These are phyloP conservation scores for Eimeria sp. DNA, from an alignment of 169 alveolate species.

Conservation along the genomic window DNA sequence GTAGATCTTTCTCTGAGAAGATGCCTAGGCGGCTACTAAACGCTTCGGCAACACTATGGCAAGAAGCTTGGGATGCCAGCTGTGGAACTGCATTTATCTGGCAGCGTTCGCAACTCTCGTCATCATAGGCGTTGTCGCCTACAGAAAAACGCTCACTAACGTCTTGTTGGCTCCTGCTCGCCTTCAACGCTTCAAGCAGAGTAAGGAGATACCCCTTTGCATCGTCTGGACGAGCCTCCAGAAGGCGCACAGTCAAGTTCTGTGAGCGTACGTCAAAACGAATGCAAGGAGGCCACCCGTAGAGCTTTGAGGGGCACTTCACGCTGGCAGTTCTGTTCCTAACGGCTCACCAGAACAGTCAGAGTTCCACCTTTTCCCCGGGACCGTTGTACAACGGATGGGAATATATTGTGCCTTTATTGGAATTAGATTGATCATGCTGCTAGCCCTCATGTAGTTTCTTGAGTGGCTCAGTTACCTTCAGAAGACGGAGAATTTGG, in stretches of 20 bases:
- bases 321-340: neutral
- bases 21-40: conserved; percentile 34
- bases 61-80: neutral
- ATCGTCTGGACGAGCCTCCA: conserved; percentile 49
- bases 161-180: neutral
- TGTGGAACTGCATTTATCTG: neutral
- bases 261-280: neutral
- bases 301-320: neutral
- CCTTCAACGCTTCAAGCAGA: conserved; percentile 55
- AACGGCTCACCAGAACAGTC: neutral
- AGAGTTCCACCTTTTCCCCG: neutral
- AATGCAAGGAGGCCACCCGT: neutral
- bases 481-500: conserved; percentile 1
- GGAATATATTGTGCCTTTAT: neutral
- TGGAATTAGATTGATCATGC: neutral
- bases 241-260: conserved; percentile 30
- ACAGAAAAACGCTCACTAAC: neutral
- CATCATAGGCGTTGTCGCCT: neutral
- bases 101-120: neutral
- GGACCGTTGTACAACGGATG: too few species aligned
- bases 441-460: neutral
- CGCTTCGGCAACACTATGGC: neutral
- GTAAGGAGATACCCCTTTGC: conserved; percentile 12
- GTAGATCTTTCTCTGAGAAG: conserved; percentile 25
- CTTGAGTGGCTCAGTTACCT: neutral